These are phyloP conservation scores for Trypanosoma theileri DNA, from an alignment of 208 protist species.

Conservation along the genomic window DNA sequence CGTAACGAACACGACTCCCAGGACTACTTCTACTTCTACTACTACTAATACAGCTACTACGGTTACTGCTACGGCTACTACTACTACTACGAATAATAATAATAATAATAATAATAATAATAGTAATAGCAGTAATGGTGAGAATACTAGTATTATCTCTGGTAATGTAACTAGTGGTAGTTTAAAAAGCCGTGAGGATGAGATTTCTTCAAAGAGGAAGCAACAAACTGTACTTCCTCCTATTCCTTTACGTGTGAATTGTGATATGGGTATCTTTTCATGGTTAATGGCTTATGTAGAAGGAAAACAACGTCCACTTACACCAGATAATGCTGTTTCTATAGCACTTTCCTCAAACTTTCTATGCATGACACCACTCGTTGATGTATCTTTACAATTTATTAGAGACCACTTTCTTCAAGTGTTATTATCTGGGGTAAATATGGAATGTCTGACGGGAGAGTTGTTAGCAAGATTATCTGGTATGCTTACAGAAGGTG, in stretches of 20 bases:
- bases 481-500: constrained; percentile 42
- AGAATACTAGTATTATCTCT: not conserved
- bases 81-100: too few relatives aligned
- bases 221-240: not conserved
- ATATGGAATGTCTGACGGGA: constrained; percentile 58
- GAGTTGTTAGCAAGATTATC: constrained; percentile 54
- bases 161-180: not conserved
- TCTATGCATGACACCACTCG: constrained; percentile 60
- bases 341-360: constrained; percentile 71
- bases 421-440: constrained; percentile 56
- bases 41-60: not conserved
- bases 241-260: constrained; percentile 63
- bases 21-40: not conserved
- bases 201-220: not conserved
- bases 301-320: constrained; percentile 41
- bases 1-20: not conserved
- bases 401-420: constrained; percentile 51
- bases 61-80: not conserved
- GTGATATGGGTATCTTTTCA: constrained; percentile 62
- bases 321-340: constrained; percentile 55
- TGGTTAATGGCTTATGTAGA: constrained; percentile 72
- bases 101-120: too few relatives aligned
- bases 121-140: too few relatives aligned
- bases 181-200: not conserved
- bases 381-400: constrained; percentile 56